Conservation (phyloP, 1,284 basidiomycete species). For the Blastosporella zonata region DNA sequence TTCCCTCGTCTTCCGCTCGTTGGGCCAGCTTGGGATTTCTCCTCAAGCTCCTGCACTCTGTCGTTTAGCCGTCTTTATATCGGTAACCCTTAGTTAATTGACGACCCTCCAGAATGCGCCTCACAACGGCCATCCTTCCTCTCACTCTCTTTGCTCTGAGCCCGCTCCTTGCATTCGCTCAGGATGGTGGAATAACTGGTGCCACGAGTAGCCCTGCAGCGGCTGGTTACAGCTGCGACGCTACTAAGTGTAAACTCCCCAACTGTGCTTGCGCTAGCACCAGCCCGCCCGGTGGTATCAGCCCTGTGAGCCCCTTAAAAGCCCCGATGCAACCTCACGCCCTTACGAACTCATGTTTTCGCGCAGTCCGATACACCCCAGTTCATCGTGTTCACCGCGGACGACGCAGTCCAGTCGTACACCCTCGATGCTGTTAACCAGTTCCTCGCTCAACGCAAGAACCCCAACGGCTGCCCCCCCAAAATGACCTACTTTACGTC, state of each 20-base stretch:
- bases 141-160: constrained; percentile 27
- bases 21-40: neutral
- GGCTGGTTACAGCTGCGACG: constrained; percentile 69
- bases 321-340: neutral
- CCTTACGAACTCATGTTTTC: neutral
- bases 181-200: constrained; percentile 50
- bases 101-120: constrained; percentile 15
- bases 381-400: constrained; percentile 72
- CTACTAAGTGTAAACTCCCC: constrained; percentile 63
- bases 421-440: constrained; percentile 71
- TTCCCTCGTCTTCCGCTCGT: neutral
- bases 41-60: neutral
- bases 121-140: constrained; percentile 30
- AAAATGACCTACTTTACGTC: constrained; percentile 78
- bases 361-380: constrained; percentile 59
- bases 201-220: constrained; percentile 46
- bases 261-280: constrained; percentile 72
- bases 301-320: constrained; percentile 44
- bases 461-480: constrained; percentile 78
- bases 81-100: neutral
- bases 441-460: constrained; percentile 74
- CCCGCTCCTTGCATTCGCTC: constrained; percentile 43
- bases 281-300: constrained; percentile 66
- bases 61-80: neutral
- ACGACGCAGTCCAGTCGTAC: constrained; percentile 74